These are phyloP conservation scores for Ganoderma multipileum DNA, from an alignment of 1,284 basidiomycete species.

Conservation along the genomic window DNA sequence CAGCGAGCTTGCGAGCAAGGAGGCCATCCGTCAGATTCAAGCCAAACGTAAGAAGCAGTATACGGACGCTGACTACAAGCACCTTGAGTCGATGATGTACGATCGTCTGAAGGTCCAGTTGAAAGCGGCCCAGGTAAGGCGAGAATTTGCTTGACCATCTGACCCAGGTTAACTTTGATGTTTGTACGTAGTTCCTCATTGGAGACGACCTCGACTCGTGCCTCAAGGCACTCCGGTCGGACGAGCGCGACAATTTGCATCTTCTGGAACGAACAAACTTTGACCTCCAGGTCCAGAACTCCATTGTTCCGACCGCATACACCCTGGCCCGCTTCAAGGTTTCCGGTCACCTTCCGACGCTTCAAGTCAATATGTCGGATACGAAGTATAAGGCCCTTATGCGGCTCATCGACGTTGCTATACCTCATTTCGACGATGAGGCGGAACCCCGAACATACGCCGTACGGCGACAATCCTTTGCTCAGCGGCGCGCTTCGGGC, in stretches of 20 bases:
- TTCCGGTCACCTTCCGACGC: slow-evolving; percentile 86
- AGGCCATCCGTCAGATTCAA: slow-evolving; percentile 81
- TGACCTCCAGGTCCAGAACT: slow-evolving; percentile 91
- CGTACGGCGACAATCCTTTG: slow-evolving; percentile 16
- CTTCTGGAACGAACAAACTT: slow-evolving; percentile 95
- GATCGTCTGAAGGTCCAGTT: slow-evolving; percentile 90
- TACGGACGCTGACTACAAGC: slow-evolving; percentile 87
- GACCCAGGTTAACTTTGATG: neutral
- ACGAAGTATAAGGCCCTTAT: slow-evolving; percentile 95
- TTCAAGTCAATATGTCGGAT: slow-evolving; percentile 96
- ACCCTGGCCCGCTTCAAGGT: slow-evolving; percentile 93
- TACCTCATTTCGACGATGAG: slow-evolving; percentile 79
- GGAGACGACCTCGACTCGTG: slow-evolving; percentile 88
- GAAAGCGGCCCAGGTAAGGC: slow-evolving; percentile 84
- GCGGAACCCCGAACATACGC: slow-evolving; percentile 35
- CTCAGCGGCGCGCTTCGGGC: slow-evolving; percentile 27
- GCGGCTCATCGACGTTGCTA: slow-evolving; percentile 90
- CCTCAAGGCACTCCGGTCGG: slow-evolving; percentile 74
- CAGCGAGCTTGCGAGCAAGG: slow-evolving; percentile 90
- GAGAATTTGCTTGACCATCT: neutral
- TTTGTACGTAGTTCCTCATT: slow-evolving; percentile 77
- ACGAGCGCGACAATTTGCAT: slow-evolving; percentile 74
- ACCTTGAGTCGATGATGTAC: slow-evolving; percentile 96
- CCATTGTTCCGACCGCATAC: slow-evolving; percentile 89
- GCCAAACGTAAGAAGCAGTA: slow-evolving; percentile 90